Base-by-base conservation (phyloP, 2,329 filamentous ascomycete genomes). In the Venturia nashicola region DNA sequence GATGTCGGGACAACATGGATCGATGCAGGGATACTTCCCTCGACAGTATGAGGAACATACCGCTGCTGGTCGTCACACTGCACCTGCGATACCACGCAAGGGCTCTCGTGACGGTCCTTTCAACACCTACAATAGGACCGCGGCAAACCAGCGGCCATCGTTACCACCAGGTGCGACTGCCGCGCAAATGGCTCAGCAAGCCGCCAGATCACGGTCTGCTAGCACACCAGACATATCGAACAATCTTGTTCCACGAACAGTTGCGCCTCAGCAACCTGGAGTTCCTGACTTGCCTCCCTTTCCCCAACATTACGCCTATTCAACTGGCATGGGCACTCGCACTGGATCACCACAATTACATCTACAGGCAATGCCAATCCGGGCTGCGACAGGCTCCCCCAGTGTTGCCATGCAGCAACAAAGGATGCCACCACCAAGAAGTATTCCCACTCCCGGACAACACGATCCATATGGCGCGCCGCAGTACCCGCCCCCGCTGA, bases 221-320 rank as follows among this genome's bases (percentile, higher is more conserved):
- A 97, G 93, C 77, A 97, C 92, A 67, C 93, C 94, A 8, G 92
- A 97, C 73, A 96, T 96, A 69, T 90, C 95, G 68, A 86, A 83
- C 62, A 83, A 86, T 62, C 81, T 83, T 67, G 81, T 81, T 60
- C 79, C 81, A 42, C 77, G 80, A 71, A 80, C 85, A 67, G 79
- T 84, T 71, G 74, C 78, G 78, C 83, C 74, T 80, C 74, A 71
- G 54, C 71, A 70, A 61, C 71, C 74, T 36, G 69, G 72, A 34
- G 74, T 78, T 16, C 76, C 76, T n/a, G 75, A 77, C n/a, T 70
- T 78, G 60, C 70, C 70, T 78, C 83, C 65, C 71, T 83, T 76
- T 82, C 89, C 74, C 72, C 81, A 69, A 79, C 78, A 70, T 67
- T 83, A 83, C 71, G 81, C 82, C 54, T 83, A 81, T 67, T 81